Conservation (phyloP, 768 basidiomycete genomes). For the Tulasnella sp. region DNA sequence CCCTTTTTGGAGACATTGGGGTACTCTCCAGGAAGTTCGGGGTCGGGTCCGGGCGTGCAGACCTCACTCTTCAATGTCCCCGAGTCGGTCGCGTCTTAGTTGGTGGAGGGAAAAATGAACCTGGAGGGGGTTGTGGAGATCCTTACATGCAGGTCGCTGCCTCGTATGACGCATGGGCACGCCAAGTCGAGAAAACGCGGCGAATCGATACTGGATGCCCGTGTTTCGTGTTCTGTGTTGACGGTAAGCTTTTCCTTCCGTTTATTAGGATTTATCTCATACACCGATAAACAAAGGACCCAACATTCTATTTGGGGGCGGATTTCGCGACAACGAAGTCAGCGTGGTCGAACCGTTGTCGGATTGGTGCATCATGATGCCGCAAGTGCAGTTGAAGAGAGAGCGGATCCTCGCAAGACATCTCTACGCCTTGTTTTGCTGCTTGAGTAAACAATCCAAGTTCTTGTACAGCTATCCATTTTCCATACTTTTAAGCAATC, state of each 20-base stretch:
- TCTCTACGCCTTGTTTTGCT: neutral
- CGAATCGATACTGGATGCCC: neutral
- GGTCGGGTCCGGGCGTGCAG: neutral
- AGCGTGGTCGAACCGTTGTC: slow-evolving; percentile 5
- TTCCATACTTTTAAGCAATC: too few species aligned
- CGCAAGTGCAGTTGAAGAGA: neutral
- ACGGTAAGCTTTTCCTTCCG: neutral
- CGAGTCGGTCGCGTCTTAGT: neutral
- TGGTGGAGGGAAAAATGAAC: neutral
- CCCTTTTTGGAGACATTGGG: neutral
- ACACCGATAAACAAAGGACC: neutral
- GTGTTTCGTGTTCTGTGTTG: neutral
- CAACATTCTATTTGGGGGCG: slow-evolving; percentile 3
- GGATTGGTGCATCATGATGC: slow-evolving; percentile 3
- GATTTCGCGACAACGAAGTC: slow-evolving; percentile 1
- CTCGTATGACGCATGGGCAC: neutral
- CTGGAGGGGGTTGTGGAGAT: neutral
- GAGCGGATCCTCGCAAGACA: slow-evolving; percentile 2
- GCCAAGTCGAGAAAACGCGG: neutral
- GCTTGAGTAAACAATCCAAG: too few species aligned
- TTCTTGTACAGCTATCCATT: too few species aligned
- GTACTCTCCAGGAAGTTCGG: neutral
- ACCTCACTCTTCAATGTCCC: neutral
- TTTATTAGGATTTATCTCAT: neutral
- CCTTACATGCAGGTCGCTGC: slow-evolving; percentile 4